Percentiles rank a stretch among this genome's conserved stretches.
Conservation (phyloP, 768 basidiomycete species). For the Mycena latifolia region DNA sequence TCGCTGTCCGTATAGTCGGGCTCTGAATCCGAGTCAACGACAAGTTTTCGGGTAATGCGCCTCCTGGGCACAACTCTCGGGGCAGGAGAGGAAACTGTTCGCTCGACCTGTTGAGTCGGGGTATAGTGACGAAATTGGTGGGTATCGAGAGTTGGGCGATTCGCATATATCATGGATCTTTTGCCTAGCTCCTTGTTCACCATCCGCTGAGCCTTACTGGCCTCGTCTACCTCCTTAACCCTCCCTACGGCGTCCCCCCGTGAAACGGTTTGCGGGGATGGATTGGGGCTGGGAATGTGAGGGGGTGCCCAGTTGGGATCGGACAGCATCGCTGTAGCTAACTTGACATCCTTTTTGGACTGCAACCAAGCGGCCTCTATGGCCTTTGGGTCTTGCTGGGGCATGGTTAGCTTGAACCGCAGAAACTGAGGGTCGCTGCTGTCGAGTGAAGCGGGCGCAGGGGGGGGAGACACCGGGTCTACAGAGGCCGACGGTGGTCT, state of each 20-base stretch:
- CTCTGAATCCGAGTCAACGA: conserved; percentile 79
- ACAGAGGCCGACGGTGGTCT: conserved; percentile 40
- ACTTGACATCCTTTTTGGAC: conserved; percentile 70
- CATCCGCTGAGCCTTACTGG: conserved; percentile 72
- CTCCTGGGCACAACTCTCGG: conserved; percentile 56
- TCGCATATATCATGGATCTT: conserved; percentile 86
- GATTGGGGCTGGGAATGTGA: conserved; percentile 37
- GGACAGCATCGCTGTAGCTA: conserved; percentile 68
- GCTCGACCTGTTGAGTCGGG: conserved; percentile 37
- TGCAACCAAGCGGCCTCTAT: conserved; percentile 78
- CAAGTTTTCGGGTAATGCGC: conserved; percentile 68
- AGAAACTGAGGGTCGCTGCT: conserved; percentile 61
- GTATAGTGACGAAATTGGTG: conserved; percentile 52
- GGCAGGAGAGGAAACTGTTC: conserved; percentile 15
- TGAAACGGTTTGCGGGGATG: conserved; percentile 9
- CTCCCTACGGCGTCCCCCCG: conserved; percentile 63
- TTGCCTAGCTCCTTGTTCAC: conserved; percentile 82
- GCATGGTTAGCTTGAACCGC: conserved; percentile 74
- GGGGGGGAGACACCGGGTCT: conserved; percentile 45
- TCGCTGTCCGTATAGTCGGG: conserved; percentile 64
- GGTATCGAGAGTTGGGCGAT: conserved; percentile 66
- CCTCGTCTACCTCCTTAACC: conserved; percentile 80
- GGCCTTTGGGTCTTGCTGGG: conserved; percentile 55
- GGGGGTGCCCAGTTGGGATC: conserved; percentile 68
- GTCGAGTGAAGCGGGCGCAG: conserved; percentile 29